These are phyloP conservation scores for Malassezia obtusa DNA, from an alignment of 1,284 basidiomycete species.

Conservation along the genomic window DNA sequence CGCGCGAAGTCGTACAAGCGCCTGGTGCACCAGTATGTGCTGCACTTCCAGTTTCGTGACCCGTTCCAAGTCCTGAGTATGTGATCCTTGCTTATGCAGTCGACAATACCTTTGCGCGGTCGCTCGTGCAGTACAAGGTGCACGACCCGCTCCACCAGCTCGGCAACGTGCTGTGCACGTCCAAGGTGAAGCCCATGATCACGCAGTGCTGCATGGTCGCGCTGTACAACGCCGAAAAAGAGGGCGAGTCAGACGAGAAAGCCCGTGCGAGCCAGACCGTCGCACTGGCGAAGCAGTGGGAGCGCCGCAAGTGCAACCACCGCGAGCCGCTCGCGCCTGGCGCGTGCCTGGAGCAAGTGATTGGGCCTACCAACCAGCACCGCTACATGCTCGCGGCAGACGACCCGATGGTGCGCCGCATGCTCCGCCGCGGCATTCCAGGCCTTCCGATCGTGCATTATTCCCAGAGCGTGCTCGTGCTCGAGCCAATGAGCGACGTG, in stretches of 20 bases:
- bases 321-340: conserved; percentile 66
- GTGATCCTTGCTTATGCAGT: conserved; percentile 7
- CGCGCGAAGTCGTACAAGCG: conserved; percentile 42
- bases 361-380: conserved; percentile 56
- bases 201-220: conserved; percentile 46
- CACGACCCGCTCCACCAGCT: conserved; percentile 25
- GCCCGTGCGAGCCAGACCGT: conserved; percentile 47
- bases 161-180: conserved; percentile 25
- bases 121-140: conserved; percentile 31
- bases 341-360: conserved; percentile 70
- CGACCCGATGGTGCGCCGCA: conserved; percentile 19
- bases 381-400: conserved; percentile 39
- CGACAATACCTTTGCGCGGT: conserved; percentile 34
- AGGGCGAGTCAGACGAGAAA: conserved; percentile 11
- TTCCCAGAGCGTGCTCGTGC: conserved; percentile 42
- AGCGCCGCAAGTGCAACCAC: conserved; percentile 89
- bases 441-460: conserved; percentile 41
- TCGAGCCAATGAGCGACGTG: conserved; percentile 42
- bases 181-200: conserved; percentile 41
- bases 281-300: conserved; percentile 61
- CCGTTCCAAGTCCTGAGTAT: conserved; percentile 38
- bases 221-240: conserved; percentile 30
- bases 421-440: conserved; percentile 20
- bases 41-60: conserved; percentile 42
- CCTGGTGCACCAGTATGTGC: conserved; percentile 35